phyloP scores from a whole-genome alignment of 140 eudicot genomes.

The Senecio squalidus region DNA sequence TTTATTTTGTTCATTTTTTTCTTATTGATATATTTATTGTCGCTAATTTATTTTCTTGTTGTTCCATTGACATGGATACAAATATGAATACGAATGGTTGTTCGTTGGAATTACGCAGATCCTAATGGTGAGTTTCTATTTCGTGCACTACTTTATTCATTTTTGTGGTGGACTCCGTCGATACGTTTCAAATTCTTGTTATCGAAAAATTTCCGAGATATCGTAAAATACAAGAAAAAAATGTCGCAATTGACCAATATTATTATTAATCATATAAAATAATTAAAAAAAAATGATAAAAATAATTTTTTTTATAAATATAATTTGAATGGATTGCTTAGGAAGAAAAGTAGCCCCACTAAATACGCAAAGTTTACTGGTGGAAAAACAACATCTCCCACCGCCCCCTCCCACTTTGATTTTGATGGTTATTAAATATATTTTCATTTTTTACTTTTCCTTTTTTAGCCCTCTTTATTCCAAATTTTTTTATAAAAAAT shows the following conservation, averaged over 20 bases:
- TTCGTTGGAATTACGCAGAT: conserved; percentile 22
- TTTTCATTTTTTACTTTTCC: conserved; percentile 9
- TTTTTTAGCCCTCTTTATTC: neutral
- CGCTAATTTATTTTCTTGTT: neutral
- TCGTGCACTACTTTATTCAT: too few relatives aligned
- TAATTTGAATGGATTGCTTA: conserved; percentile 12
- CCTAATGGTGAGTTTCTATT: conserved; percentile 31
- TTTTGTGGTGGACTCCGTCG: too few relatives aligned
- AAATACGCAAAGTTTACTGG: neutral
- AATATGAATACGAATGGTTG: neutral
- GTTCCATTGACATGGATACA: conserved; percentile 15
- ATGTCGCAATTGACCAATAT: too few relatives aligned
- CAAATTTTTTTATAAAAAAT: neutral
- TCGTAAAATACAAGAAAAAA: conserved; percentile 7
- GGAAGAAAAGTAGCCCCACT: conserved; percentile 18
- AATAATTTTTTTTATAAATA: too few relatives aligned
- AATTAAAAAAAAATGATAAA: neutral
- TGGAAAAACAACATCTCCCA: conserved; percentile 30
- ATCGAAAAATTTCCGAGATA: neutral
- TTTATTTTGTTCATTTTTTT: neutral
- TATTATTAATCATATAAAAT: too few relatives aligned
- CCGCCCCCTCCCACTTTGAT: conserved; percentile 28
- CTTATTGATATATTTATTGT: neutral
- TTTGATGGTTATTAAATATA: too few relatives aligned
- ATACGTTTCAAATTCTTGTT: conserved; percentile 16